Percentiles rank a stretch among this genome's conserved stretches.
These are phyloP conservation scores for Rhamnella rubrinervis DNA, from an alignment of 331 rosid species.

Conservation along the genomic window DNA sequence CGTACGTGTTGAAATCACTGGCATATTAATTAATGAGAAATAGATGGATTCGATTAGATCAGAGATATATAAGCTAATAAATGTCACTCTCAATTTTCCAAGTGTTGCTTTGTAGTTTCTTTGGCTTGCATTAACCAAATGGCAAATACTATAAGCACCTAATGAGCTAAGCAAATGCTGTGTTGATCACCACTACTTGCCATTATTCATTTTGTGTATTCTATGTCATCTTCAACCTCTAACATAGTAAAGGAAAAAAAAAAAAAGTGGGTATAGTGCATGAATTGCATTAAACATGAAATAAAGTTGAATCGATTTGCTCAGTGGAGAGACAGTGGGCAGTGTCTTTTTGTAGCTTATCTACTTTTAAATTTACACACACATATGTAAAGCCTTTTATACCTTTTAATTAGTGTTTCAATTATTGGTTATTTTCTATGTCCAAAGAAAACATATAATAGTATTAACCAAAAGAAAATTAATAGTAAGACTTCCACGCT, in stretches of 20 bases:
- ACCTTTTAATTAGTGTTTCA: neutral
- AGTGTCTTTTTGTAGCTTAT: neutral
- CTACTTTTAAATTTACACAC: neutral
- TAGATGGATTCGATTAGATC: too few species aligned
- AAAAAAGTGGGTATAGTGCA: constrained; percentile 9
- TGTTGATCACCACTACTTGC: neutral
- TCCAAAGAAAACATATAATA: too few species aligned
- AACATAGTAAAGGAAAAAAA: neutral
- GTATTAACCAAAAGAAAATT: too few species aligned
- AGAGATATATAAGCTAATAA: too few species aligned
- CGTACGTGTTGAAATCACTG: too few species aligned
- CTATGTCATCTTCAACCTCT: constrained; percentile 29
- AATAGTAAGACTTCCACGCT: too few species aligned
- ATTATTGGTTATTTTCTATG: neutral
- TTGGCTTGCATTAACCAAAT: too few species aligned
- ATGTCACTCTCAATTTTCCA: too few species aligned
- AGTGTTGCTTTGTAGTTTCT: too few species aligned
- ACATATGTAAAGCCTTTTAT: neutral
- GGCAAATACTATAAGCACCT: too few species aligned
- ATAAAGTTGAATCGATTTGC: constrained; percentile 3
- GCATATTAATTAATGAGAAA: too few species aligned
- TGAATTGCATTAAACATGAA: neutral
- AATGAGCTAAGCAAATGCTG: too few species aligned
- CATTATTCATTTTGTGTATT: constrained; percentile 10
- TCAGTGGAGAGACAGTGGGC: neutral